Percentiles rank a stretch among this genome's conserved stretches.
Evolutionary conservation across 345 rosid genomes (phyloP).

Genomic region (Ceriops tagal): DNA sequence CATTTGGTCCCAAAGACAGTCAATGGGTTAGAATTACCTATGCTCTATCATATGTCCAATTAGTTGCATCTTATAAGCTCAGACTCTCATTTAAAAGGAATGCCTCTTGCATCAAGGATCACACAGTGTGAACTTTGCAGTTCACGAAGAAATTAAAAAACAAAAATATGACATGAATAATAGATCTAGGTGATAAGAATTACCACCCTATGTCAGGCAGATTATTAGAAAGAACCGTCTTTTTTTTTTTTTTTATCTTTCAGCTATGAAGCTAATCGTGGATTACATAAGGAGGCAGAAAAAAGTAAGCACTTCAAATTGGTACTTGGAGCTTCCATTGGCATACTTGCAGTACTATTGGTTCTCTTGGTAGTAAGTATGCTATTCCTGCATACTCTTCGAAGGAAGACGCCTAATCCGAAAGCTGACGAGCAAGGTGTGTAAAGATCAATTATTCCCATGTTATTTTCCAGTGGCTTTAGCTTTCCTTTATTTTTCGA

Average conservation of each 20-base stretch:
- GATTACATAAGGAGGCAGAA: slow-evolving; percentile 46
- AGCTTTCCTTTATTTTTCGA: slow-evolving; percentile 3
- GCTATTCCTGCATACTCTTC: slow-evolving; percentile 33
- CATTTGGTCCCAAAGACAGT: too few species aligned
- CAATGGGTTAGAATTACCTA: too few species aligned
- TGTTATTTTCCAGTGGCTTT: neutral
- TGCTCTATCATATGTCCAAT: too few species aligned
- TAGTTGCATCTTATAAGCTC: too few species aligned
- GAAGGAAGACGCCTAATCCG: slow-evolving; percentile 28
- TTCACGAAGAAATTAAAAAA: too few species aligned
- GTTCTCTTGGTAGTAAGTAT: slow-evolving; percentile 53
- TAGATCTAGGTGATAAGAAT: too few species aligned
- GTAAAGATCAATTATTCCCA: slow-evolving; percentile 3
- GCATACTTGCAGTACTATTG: slow-evolving; percentile 44
- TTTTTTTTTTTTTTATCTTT: slow-evolving; percentile 18
- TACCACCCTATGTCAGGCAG: neutral
- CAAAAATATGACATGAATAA: too few species aligned
- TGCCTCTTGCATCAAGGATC: too few species aligned
- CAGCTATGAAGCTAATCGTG: slow-evolving; percentile 63
- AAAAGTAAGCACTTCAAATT: slow-evolving; percentile 40
- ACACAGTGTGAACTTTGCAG: too few species aligned
- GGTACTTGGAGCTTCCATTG: slow-evolving; percentile 60
- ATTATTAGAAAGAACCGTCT: neutral
- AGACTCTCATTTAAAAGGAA: too few species aligned
- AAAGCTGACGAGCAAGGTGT: slow-evolving; percentile 52